Conservation (phyloP, 345 rosid genomes). For the Pelargonium nanum region DNA sequence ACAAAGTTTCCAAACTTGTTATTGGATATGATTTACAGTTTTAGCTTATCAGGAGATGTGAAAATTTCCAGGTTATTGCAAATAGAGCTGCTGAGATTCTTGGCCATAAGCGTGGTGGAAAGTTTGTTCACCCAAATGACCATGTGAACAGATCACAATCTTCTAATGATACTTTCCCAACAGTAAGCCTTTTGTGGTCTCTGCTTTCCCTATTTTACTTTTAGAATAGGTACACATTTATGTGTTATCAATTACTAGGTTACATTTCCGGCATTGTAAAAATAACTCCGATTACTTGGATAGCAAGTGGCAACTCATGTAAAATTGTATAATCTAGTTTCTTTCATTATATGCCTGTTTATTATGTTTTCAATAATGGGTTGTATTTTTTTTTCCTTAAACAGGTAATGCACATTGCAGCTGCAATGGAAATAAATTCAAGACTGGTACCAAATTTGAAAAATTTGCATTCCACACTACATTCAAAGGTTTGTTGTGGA, state of each 20-base stretch:
- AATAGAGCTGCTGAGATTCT: constrained; percentile 96
- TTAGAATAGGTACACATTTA: not conserved
- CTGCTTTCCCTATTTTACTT: not conserved
- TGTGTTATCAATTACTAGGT: too few relatives aligned
- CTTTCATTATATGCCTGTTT: not conserved
- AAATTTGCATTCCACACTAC: constrained; percentile 54
- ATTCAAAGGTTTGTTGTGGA: constrained; percentile 53
- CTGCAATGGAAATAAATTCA: constrained; percentile 76
- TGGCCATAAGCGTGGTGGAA: constrained; percentile 78
- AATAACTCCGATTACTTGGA: too few relatives aligned
- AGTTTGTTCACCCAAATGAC: constrained; percentile 91
- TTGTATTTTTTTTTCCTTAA: constrained; percentile 14
- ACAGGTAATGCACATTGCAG: constrained; percentile 97
- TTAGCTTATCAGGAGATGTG: not conserved
- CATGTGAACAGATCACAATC: constrained; percentile 95
- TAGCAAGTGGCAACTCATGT: too few relatives aligned
- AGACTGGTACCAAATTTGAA: constrained; percentile 72
- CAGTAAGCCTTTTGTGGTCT: constrained; percentile 35
- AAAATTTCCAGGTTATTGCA: constrained; percentile 66
- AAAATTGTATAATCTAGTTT: too few relatives aligned
- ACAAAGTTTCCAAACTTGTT: not conserved
- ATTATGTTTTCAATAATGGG: not conserved
- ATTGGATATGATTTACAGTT: too few relatives aligned
- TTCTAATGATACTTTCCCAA: constrained; percentile 94
- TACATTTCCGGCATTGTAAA: too few relatives aligned